Percentiles rank a stretch among this genome's conserved stretches.
These are phyloP conservation scores for Podaxis sp. DNA, from an alignment of 768 basidiomycete species.

Conservation along the genomic window DNA sequence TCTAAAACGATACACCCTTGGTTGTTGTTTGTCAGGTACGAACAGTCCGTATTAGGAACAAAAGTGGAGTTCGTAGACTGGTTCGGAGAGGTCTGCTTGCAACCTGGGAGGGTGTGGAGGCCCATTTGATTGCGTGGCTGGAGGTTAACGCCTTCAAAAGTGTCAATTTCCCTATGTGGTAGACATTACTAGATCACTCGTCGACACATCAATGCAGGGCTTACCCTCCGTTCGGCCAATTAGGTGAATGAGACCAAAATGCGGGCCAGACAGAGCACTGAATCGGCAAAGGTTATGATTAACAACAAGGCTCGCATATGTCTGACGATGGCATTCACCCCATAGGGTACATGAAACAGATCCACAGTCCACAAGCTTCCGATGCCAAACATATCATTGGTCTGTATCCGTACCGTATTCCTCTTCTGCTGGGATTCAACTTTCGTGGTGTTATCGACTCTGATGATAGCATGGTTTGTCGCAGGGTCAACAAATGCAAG, in stretches of 20 bases:
- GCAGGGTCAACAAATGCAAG: constrained; percentile 61
- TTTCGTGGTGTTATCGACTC: constrained; percentile 66
- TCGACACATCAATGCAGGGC: constrained; percentile 6
- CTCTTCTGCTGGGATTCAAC: constrained; percentile 56
- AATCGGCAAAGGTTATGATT: background rate
- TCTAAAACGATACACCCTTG: constrained; percentile 66
- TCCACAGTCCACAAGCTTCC: constrained; percentile 68
- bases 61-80: constrained; percentile 44
- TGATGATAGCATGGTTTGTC: constrained; percentile 73
- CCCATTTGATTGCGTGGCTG: constrained; percentile 62
- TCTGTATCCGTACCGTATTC: constrained; percentile 64
- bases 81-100: constrained; percentile 46
- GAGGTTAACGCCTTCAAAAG: constrained; percentile 77
- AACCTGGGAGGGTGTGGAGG: constrained; percentile 65
- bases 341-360: constrained; percentile 63
- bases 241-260: constrained; percentile 56
- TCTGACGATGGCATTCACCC: constrained; percentile 37
- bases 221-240: constrained; percentile 62
- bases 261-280: constrained; percentile 75
- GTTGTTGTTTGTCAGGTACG: constrained; percentile 40
- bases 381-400: constrained; percentile 51
- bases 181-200: background rate
- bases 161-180: constrained; percentile 59
- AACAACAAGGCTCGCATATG: background rate
- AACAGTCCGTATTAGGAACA: constrained; percentile 57